Conservation (phyloP, 164 flowering plant species). For the Stephania japonica region DNA sequence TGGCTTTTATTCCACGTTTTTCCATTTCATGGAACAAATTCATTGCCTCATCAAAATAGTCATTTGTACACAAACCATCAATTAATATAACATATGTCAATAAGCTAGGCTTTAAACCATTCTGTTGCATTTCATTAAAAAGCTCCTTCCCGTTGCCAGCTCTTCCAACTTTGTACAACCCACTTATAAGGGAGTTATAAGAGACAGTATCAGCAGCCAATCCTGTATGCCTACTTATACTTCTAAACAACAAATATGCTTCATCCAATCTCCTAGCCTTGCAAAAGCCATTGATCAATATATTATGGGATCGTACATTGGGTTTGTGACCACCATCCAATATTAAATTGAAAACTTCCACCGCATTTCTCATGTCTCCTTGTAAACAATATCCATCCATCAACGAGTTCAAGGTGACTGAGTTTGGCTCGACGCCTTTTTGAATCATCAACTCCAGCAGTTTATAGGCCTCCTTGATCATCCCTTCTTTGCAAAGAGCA, state of each 20-base stretch:
- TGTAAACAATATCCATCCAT: slow-evolving; percentile 4
- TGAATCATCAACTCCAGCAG: no score
- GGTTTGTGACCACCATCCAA: slow-evolving; percentile 4
- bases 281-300: slow-evolving; percentile 21
- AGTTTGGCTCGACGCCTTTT: no score
- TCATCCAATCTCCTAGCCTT: slow-evolving; percentile 7
- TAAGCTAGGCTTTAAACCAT: neutral
- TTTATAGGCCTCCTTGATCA: no score
- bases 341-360: neutral
- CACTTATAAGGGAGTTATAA: slow-evolving; percentile 8
- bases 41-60: slow-evolving; percentile 17
- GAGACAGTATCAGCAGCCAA: neutral
- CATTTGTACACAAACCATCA: slow-evolving; percentile 5
- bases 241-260: slow-evolving; percentile 4
- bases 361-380: neutral
- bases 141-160: neutral
- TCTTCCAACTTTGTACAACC: slow-evolving; percentile 3
- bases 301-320: neutral
- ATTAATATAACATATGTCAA: neutral
- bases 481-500: no score
- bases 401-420: neutral
- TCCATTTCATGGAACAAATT: slow-evolving; percentile 9
- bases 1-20: neutral
- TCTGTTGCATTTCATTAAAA: neutral
- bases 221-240: slow-evolving; percentile 6